Conservation (phyloP, 805 yeast species). For the Sugiyamaella qingdaonensis region DNA sequence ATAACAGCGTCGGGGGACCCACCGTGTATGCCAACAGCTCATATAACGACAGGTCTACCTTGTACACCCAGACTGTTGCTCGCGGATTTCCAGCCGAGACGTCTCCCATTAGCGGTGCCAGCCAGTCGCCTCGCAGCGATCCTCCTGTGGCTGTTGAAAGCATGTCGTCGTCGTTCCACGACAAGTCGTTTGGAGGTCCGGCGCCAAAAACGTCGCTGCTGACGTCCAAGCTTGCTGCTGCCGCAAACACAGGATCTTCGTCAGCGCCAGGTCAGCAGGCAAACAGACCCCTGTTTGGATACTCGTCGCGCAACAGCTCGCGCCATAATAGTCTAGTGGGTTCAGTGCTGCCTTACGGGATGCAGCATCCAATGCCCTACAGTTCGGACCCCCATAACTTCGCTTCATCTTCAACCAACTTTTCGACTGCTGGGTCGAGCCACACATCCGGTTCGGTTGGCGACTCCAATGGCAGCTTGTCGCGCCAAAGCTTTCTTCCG, state of each 20-base stretch:
- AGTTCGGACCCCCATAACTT: conserved; percentile 29
- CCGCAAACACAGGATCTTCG: conserved; percentile 8
- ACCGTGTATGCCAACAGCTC: conserved; percentile 6
- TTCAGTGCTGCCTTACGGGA: background rate
- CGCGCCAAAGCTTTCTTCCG: conserved; percentile 32
- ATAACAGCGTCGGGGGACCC: background rate
- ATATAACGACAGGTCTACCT: background rate
- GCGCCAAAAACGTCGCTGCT: conserved; percentile 27
- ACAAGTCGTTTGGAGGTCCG: background rate
- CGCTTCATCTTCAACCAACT: conserved; percentile 5
- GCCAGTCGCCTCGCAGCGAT: background rate
- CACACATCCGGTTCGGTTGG: background rate
- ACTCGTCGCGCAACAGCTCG: conserved; percentile 13
- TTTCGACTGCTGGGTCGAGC: background rate
- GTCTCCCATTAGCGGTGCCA: background rate
- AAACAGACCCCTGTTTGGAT: conserved; percentile 9
- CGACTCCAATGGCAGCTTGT: background rate
- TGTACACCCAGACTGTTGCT: conserved; percentile 7
- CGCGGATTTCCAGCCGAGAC: conserved; percentile 7
- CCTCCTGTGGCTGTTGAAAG: background rate
- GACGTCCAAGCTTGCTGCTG: conserved; percentile 33
- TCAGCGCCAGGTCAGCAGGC: conserved; percentile 6
- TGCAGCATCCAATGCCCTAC: conserved; percentile 26
- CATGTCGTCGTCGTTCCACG: conserved; percentile 2
- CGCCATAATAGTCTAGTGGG: conserved; percentile 8